Percentiles rank a stretch among this genome's conserved stretches.
Conservation (phyloP, 257 asterid species). For the Datura wrightii region DNA sequence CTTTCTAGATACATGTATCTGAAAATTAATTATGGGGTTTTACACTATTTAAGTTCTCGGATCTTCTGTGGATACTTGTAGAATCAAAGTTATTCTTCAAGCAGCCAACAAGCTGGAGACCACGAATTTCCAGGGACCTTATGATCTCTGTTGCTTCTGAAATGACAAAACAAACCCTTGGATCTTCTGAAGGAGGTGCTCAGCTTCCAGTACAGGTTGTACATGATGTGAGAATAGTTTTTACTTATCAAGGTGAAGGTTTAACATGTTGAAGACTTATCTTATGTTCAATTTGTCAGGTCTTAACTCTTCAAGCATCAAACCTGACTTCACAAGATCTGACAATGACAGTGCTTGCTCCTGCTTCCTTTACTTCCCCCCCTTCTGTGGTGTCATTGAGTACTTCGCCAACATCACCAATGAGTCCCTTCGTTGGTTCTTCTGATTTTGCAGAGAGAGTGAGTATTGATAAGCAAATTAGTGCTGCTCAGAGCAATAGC, state of each 20-base stretch:
- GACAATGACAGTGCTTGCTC: conserved; percentile 94
- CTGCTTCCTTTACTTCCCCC: conserved; percentile 90
- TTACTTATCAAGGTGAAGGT: conserved; percentile 30
- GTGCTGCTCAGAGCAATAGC: conserved; percentile 43
- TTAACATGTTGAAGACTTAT: conserved; percentile 35
- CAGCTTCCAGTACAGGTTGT: conserved; percentile 92
- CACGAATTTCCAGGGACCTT: conserved; percentile 88
- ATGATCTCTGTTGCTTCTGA: conserved; percentile 97
- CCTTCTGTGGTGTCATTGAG: conserved; percentile 88
- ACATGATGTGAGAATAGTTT: conserved; percentile 37
- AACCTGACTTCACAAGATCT: conserved; percentile 86
- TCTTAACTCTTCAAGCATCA: conserved; percentile 94
- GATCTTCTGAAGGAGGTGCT: conserved; percentile 63
- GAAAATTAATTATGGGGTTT: not conserved
- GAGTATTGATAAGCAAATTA: conserved; percentile 48
- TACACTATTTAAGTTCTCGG: conserved; percentile 8
- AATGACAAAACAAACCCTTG: conserved; percentile 75
- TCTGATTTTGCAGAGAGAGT: conserved; percentile 51
- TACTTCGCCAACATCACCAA: conserved; percentile 65
- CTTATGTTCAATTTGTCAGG: conserved; percentile 63
- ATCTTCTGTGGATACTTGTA: conserved; percentile 47
- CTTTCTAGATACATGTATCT: conserved; percentile 19
- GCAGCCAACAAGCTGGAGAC: conserved; percentile 90
- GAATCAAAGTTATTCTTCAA: conserved; percentile 93
- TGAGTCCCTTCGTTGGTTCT: conserved; percentile 55